Percentiles rank a stretch among this genome's conserved stretches.
phyloP scores from a whole-genome alignment of 2,329 filamentous ascomycete species.

The Penicillium vulpinum region DNA sequence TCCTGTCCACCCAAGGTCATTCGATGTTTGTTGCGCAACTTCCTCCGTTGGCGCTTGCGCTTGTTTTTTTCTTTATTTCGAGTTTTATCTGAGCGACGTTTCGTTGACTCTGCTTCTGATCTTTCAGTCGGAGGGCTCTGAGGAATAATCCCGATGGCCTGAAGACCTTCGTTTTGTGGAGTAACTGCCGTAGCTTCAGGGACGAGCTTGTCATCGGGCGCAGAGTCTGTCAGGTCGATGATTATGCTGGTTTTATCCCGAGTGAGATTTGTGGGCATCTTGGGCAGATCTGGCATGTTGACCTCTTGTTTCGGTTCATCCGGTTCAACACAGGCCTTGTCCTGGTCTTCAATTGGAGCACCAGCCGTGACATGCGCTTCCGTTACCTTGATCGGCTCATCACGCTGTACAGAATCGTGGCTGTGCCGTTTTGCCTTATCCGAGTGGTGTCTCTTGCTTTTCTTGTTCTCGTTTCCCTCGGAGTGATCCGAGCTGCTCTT shows the following conservation, averaged over 20 bases:
- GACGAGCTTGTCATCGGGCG: background rate
- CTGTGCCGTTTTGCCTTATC: background rate
- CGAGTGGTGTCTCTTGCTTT: slow-evolving; percentile 1
- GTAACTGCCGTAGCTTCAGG: too few species aligned
- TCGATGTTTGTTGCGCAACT: background rate
- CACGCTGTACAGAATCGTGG: background rate
- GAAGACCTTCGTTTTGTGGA: background rate
- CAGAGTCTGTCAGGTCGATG: background rate
- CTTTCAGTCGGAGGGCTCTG: background rate
- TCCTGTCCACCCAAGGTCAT: background rate
- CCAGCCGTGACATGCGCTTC: background rate
- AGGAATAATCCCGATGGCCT: too few species aligned
- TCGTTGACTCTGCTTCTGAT: background rate
- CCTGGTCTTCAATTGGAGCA: background rate
- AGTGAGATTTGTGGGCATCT: background rate
- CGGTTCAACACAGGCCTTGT: background rate
- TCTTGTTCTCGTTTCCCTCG: background rate
- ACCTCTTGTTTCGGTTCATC: background rate
- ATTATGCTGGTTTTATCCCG: background rate
- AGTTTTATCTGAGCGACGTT: background rate
- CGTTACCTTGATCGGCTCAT: background rate
- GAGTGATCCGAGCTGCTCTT: slow-evolving; percentile 3
- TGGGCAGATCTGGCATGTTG: background rate
- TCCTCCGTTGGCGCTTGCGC: background rate
- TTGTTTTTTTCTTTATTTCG: background rate